A percentile compares a stretch with the other conserved stretches of the same genome.
Evolutionary conservation across 2,329 filamentous ascomycete species (phyloP).

Genomic region (Alternaria tenuissima): DNA sequence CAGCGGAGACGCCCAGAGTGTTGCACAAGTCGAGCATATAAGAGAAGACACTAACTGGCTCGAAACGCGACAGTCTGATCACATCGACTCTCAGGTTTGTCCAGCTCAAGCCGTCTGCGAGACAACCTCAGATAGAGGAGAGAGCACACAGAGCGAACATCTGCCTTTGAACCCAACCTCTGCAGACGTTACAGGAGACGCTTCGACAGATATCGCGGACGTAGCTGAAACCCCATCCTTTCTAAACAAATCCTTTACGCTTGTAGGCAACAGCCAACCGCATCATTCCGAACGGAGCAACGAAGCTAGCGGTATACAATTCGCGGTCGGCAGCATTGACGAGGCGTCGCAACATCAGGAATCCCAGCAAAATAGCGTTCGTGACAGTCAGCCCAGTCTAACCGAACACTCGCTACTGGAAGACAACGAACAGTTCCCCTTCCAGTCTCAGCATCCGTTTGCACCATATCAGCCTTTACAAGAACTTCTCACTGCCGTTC

Average conservation of each 20-base stretch:
- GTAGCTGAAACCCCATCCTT: background rate
- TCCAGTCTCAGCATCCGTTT: constrained; percentile 19
- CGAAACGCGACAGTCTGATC: background rate
- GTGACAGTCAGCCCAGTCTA: constrained; percentile 13
- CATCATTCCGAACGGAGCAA: background rate
- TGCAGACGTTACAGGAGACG: background rate
- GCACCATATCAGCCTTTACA: background rate
- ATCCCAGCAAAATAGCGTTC: constrained; percentile 5
- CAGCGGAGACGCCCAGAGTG: background rate
- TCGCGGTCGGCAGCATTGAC: background rate
- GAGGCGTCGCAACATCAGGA: constrained; percentile 2
- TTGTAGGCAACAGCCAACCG: constrained; percentile 1
- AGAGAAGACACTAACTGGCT: background rate
- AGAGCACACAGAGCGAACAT: background rate
- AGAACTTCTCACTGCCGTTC: background rate
- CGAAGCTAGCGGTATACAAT: background rate
- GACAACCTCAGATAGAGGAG: background rate
- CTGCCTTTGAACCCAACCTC: background rate
- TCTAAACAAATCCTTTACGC: background rate
- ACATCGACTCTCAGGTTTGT: background rate
- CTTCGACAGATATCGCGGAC: background rate
- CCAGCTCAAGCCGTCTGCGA: background rate
- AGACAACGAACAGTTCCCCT: constrained; percentile 20
- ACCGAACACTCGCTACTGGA: constrained; percentile 19
- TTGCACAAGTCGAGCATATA: background rate